phyloP scores from a whole-genome alignment of 1,284 basidiomycete genomes.

The Melampsora larici-populina region DNA sequence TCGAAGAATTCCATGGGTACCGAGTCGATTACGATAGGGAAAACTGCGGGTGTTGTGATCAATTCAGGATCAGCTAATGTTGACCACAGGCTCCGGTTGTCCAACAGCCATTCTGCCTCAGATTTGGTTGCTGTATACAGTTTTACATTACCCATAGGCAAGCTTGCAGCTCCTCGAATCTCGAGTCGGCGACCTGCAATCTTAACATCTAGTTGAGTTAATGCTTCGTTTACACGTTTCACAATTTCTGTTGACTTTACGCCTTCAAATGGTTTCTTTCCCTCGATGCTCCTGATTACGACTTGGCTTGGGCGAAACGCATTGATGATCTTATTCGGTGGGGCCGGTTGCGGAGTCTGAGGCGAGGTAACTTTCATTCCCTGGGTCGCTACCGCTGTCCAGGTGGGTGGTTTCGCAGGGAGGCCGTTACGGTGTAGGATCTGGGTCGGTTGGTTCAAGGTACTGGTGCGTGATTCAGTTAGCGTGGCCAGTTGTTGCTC shows the following conservation, averaged over 20 bases:
- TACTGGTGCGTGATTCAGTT: not conserved
- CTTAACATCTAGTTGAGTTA: not conserved
- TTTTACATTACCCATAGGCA: not conserved
- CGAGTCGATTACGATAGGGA: no score
- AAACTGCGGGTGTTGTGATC: not conserved
- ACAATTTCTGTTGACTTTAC: not conserved
- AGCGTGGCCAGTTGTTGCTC: not conserved
- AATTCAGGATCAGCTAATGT: not conserved
- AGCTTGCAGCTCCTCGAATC: not conserved
- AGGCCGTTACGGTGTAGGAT: no score
- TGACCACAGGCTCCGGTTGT: not conserved
- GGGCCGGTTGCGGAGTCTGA: not conserved
- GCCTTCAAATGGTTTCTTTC: not conserved
- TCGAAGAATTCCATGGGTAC: not conserved
- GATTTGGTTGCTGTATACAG: not conserved
- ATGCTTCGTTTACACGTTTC: not conserved
- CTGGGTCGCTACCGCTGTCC: not conserved
- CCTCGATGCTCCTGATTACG: not conserved
- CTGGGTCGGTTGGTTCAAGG: not conserved
- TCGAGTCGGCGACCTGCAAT: not conserved
- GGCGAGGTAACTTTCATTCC: not conserved
- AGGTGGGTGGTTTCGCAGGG: not conserved
- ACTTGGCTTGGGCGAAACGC: not conserved
- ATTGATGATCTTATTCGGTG: not conserved
- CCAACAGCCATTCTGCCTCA: not conserved